Evolutionary conservation across 768 basidiomycete genomes (phyloP).

Genomic region (Solioccasus polychromus): DNA sequence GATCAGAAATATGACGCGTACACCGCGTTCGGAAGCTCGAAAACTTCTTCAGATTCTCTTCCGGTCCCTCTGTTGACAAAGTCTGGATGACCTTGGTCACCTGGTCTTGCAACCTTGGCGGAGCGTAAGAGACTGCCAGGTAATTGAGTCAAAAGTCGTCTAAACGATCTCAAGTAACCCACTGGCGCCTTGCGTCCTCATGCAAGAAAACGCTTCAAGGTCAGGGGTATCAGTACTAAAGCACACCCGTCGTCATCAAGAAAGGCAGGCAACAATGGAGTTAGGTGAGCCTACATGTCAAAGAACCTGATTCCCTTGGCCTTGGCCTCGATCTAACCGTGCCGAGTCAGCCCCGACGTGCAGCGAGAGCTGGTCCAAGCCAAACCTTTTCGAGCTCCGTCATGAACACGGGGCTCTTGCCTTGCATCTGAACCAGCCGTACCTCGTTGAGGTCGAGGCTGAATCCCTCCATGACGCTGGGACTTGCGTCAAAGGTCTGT

Average conservation of each 20-base stretch:
- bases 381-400: slow-evolving; percentile 86
- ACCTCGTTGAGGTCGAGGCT: slow-evolving; percentile 67
- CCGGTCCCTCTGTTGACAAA: slow-evolving; percentile 63
- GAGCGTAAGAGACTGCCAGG: slow-evolving; percentile 51
- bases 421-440: slow-evolving; percentile 76
- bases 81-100: slow-evolving; percentile 61
- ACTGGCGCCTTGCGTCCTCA: slow-evolving; percentile 40
- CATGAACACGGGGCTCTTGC: slow-evolving; percentile 70
- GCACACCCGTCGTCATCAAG: slow-evolving; percentile 6
- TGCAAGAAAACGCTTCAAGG: slow-evolving; percentile 43
- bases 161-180: slow-evolving; percentile 17
- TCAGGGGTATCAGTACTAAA: slow-evolving; percentile 72
- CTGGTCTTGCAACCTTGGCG: slow-evolving; percentile 57
- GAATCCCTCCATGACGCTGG: slow-evolving; percentile 44
- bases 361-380: no score
- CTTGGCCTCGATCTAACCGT: slow-evolving; percentile 66
- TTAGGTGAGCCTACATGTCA: slow-evolving; percentile 60
- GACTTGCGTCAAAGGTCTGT: slow-evolving; percentile 21
- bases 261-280: not conserved
- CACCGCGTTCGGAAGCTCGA: slow-evolving; percentile 72
- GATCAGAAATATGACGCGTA: slow-evolving; percentile 34
- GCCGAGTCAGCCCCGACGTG: not conserved
- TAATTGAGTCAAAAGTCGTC: not conserved
- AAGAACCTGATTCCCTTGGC: slow-evolving; percentile 79
- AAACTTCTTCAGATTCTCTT: slow-evolving; percentile 62